Evolutionary conservation across 257 asterid genomes (phyloP).

Genomic region (Solanum sejunctum): DNA sequence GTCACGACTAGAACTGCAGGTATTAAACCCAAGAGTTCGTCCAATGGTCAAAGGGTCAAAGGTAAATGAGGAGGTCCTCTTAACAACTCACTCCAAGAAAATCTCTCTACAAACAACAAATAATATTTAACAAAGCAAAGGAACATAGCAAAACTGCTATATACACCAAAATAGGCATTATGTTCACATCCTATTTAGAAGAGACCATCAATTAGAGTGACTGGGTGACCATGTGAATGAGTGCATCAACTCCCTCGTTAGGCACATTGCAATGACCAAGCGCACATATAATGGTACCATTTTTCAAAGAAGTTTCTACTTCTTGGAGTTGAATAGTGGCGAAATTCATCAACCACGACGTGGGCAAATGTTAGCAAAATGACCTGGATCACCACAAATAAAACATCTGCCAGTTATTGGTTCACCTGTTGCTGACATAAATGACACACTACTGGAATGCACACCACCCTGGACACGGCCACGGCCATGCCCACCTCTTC

Average conservation of each 20-base stretch:
- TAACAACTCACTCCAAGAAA: neutral
- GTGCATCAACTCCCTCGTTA: neutral
- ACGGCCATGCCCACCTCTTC: constrained; percentile 39
- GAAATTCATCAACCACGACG: constrained; percentile 50
- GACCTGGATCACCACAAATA: constrained; percentile 87
- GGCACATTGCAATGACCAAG: neutral
- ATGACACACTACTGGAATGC: constrained; percentile 28
- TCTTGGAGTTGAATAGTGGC: neutral
- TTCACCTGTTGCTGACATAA: constrained; percentile 87
- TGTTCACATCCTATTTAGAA: neutral
- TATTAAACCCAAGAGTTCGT: neutral
- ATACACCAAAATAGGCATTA: neutral
- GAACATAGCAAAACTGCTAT: neutral
- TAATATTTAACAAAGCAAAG: neutral
- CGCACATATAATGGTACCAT: neutral
- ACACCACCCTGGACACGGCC: constrained; percentile 29
- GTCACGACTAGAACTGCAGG: neutral
- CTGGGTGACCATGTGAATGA: neutral
- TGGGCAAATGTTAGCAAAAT: constrained; percentile 78
- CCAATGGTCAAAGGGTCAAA: neutral
- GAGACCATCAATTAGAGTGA: neutral
- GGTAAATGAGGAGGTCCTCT: neutral
- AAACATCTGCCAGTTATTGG: constrained; percentile 80
- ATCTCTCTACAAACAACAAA: neutral
- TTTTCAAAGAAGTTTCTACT: neutral